Base-by-base conservation (phyloP, 495 filamentous ascomycete genomes). In the Tuber umbilicatum region DNA sequence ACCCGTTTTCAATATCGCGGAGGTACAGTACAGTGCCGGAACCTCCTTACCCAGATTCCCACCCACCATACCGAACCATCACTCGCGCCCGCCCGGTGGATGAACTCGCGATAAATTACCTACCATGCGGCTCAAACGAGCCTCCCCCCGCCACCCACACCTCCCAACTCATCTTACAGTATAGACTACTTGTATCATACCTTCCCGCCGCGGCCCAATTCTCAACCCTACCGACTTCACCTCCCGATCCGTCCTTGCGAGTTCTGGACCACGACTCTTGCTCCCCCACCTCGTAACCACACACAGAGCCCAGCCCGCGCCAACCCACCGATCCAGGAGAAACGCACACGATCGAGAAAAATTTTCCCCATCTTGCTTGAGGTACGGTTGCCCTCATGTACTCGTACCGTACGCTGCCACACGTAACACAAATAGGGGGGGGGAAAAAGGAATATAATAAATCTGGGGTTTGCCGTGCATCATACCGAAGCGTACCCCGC, bases 331-430 rank as follows among this genome's bases (percentile, higher is more conserved):
- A 64, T 64, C 31, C 55, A 35, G 31, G 14, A 1, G 5, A 17
- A 35, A 64, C 55, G 55, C 55, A 64, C 55, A 64, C 27, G 55
- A 64, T 64, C 55, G 55, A 64, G 55, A 60, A 35, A 64, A 64
- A 31, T 64, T 35, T 64, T 64, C 14, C 55, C 14, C 55, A 60
- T 60, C 50, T 14, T 21, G n/a, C 6, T 0, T 23, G 14, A 5
- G 1, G 5, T 19, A 23, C 45, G 14, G 23, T 60, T 55, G 1
- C 47, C n/a, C n/a, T n/a, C n/a, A n/a, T 23, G 47, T 12, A 27
- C 50, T 27, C 39, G 39, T n/a, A 60, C n/a, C 50, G n/a, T n/a
- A n/a, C n/a, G 50, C n/a, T 60, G 23, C 50, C 50, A 10, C 50
- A 60, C n/a, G 27, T 35, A 19, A 35, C 55, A 64, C 55, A 35